phyloP scores from a whole-genome alignment of 1,139 yeast species.

The Chernovozyma aurita region DNA sequence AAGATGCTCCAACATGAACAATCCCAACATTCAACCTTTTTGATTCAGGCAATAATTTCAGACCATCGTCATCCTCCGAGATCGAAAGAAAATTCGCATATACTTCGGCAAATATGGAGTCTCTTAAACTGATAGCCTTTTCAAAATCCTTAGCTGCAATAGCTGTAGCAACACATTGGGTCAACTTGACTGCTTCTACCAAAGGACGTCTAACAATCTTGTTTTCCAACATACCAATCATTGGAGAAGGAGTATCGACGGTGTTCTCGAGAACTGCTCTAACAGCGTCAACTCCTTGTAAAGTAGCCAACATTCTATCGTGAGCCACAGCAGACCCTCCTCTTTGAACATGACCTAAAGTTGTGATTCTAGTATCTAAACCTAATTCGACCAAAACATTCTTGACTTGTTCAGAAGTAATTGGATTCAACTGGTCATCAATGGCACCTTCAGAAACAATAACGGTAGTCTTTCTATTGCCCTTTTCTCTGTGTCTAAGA shows the following conservation, averaged over 20 bases:
- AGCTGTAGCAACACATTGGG: slow-evolving; percentile 84
- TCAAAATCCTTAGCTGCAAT: slow-evolving; percentile 76
- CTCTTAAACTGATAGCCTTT: slow-evolving; percentile 82
- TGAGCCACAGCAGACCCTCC: slow-evolving; percentile 97
- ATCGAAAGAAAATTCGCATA: slow-evolving; percentile 67
- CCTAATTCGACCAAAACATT: slow-evolving; percentile 78
- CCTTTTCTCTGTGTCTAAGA: slow-evolving; percentile 73
- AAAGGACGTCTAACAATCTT: slow-evolving; percentile 79
- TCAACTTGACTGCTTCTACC: slow-evolving; percentile 82
- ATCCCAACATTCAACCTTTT: slow-evolving; percentile 69
- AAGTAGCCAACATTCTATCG: slow-evolving; percentile 85
- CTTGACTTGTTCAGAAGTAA: slow-evolving; percentile 74
- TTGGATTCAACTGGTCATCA: slow-evolving; percentile 75
- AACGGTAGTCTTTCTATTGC: slow-evolving; percentile 91
- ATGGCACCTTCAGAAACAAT: slow-evolving; percentile 98
- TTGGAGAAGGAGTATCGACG: slow-evolving; percentile 90
- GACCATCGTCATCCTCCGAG: slow-evolving; percentile 64
- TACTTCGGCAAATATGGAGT: slow-evolving; percentile 80
- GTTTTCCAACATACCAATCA: slow-evolving; percentile 87
- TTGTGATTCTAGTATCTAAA: slow-evolving; percentile 90
- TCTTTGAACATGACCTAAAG: slow-evolving; percentile 95
- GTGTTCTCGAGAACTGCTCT: slow-evolving; percentile 85
- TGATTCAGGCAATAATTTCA: slow-evolving; percentile 45
- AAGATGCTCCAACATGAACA: slow-evolving; percentile 93
- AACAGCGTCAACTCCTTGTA: slow-evolving; percentile 97